Evolutionary conservation across 1,139 yeast genomes (phyloP).

Genomic region (Hansenula sp.): DNA sequence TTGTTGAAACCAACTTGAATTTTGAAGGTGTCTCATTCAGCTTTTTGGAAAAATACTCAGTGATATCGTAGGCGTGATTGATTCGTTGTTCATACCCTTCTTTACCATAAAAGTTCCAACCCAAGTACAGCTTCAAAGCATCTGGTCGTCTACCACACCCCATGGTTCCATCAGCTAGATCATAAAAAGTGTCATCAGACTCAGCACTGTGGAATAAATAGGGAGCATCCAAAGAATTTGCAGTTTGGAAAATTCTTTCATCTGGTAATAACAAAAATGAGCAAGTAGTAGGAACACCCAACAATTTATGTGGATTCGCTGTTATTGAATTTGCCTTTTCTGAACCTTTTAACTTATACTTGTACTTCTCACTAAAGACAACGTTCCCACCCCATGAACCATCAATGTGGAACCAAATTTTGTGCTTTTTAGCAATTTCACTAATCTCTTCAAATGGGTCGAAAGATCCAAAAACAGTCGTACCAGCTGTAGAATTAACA

Average conservation of each 20-base stretch:
- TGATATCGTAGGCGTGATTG: conserved; percentile 68
- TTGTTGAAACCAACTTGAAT: conserved; percentile 51
- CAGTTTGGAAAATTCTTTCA: conserved; percentile 58
- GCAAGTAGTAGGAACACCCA: conserved; percentile 89
- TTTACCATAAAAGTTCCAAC: conserved; percentile 80
- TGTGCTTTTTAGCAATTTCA: conserved; percentile 47
- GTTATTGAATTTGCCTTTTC: conserved; percentile 76
- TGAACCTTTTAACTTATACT: conserved; percentile 49
- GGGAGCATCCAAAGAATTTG: conserved; percentile 78
- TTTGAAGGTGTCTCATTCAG: conserved; percentile 28
- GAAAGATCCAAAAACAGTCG: conserved; percentile 83
- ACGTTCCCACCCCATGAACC: conserved; percentile 94
- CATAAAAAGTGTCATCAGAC: conserved; percentile 44
- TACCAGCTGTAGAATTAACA: conserved; percentile 83
- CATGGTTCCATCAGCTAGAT: conserved; percentile 88
- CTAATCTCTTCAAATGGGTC: conserved; percentile 63
- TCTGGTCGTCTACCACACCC: conserved; percentile 91
- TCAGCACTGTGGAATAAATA: conserved; percentile 71
- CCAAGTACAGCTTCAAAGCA: conserved; percentile 71
- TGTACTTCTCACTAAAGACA: conserved; percentile 54
- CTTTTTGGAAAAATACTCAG: conserved; percentile 52
- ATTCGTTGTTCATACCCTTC: conserved; percentile 54
- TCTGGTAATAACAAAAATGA: conserved; percentile 75
- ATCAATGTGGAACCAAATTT: conserved; percentile 78
- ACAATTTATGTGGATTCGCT: conserved; percentile 83